A percentile compares a stretch with the other conserved stretches of the same genome.
These are phyloP conservation scores for Podila minutissima DNA, from an alignment of 192 early-diverging fungal genomes.

Conservation along the genomic window DNA sequence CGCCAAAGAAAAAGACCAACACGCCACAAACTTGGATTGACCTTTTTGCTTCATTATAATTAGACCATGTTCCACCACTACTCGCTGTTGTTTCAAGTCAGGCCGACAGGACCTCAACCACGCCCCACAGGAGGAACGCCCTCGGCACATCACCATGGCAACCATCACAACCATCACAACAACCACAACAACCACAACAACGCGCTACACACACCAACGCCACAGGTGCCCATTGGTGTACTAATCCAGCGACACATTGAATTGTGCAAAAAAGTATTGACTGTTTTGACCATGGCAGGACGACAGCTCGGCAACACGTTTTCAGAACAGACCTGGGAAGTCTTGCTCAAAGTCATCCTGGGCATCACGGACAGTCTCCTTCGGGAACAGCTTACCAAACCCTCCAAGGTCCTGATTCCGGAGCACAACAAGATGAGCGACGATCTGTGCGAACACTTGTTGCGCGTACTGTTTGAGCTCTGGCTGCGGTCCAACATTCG, in stretches of 20 bases:
- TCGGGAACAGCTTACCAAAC: slow-evolving; percentile 56
- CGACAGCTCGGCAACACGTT: slow-evolving; percentile 67
- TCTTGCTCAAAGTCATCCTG: slow-evolving; percentile 81
- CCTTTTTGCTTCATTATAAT: not conserved
- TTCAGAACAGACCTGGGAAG: slow-evolving; percentile 81
- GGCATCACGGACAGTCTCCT: slow-evolving; percentile 81
- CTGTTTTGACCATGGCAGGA: slow-evolving; percentile 68
- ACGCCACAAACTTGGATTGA: not conserved
- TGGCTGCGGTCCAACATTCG: slow-evolving; percentile 78
- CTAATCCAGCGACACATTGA: slow-evolving; percentile 71
- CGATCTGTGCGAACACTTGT: slow-evolving; percentile 77
- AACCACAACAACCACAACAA: not conserved
- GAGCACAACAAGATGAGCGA: slow-evolving; percentile 71
- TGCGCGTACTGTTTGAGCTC: slow-evolving; percentile 79
- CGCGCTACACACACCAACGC: slow-evolving; percentile 12
- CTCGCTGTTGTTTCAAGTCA: slow-evolving; percentile 72
- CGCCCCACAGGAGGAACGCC: slow-evolving; percentile 4
- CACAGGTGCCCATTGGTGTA: slow-evolving; percentile 31
- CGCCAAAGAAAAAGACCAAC: not conserved
- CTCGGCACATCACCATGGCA: not conserved
- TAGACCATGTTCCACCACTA: slow-evolving; percentile 83
- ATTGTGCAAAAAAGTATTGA: slow-evolving; percentile 77
- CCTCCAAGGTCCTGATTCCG: slow-evolving; percentile 24
- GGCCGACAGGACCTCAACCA: slow-evolving; percentile 42
- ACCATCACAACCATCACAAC: not conserved